Conservation (phyloP, 352 stramenopile species). For the Phytophthora kernoviae region DNA sequence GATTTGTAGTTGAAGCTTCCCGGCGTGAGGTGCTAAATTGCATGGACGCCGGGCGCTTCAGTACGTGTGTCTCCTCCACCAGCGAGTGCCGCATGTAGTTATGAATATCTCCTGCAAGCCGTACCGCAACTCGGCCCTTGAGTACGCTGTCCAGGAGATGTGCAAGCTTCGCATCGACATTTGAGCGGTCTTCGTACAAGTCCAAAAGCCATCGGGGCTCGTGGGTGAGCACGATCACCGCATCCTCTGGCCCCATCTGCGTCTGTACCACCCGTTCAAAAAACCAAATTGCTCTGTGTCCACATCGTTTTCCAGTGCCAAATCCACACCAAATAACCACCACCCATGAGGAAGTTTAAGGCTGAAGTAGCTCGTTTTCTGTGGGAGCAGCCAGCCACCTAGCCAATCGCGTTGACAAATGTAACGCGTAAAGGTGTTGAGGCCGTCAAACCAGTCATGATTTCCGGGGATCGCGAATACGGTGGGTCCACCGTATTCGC, state of each 20-base stretch:
- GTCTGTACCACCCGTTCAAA: constrained; percentile 86
- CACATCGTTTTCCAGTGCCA: constrained; percentile 92
- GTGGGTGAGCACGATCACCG: constrained; percentile 92
- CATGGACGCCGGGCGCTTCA: constrained; percentile 40
- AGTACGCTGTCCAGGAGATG: constrained; percentile 80
- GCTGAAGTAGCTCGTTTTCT: constrained; percentile 93
- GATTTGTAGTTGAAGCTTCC: constrained; percentile 22
- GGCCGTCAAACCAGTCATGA: constrained; percentile 95
- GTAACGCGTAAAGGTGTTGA: constrained; percentile 92
- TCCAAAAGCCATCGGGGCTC: constrained; percentile 92
- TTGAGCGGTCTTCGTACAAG: constrained; percentile 78
- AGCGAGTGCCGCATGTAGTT: constrained; percentile 93
- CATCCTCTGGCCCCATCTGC: constrained; percentile 80
- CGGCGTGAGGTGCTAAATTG: constrained; percentile 21
- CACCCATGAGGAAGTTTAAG: constrained; percentile 90
- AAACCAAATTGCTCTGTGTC: constrained; percentile 94
- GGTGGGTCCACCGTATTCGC: constrained; percentile 72
- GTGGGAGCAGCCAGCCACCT: constrained; percentile 91
- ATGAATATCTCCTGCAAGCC: constrained; percentile 92
- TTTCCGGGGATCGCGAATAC: constrained; percentile 90
- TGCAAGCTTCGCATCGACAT: constrained; percentile 78
- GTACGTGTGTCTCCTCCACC: constrained; percentile 33
- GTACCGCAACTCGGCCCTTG: constrained; percentile 71
- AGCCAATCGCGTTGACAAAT: constrained; percentile 93
- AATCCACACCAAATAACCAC: constrained; percentile 93